These are phyloP conservation scores for Pestalotiopsis sp. DNA, from an alignment of 2,329 filamentous ascomycete species.

Conservation along the genomic window DNA sequence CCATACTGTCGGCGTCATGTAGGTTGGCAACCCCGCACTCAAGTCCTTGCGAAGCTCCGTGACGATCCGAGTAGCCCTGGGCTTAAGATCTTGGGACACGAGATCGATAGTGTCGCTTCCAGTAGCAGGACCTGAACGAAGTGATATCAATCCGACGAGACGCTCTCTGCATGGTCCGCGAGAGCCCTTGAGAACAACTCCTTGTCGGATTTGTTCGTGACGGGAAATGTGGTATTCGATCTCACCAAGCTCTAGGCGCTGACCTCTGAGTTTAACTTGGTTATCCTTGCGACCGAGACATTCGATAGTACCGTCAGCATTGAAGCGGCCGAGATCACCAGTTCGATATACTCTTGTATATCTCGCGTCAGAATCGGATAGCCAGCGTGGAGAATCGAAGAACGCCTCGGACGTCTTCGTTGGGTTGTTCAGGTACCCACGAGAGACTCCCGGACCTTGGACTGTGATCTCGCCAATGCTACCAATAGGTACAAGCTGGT, in stretches of 20 bases:
- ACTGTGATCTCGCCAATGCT: conserved; percentile 11
- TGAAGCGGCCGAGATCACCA: conserved; percentile 14
- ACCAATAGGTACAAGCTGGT: conserved; percentile 9
- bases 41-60: conserved; percentile 6
- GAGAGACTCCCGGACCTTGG: conserved; percentile 7
- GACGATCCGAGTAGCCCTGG: background rate
- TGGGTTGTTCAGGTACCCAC: conserved; percentile 8
- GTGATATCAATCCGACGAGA: conserved; percentile 6
- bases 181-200: conserved; percentile 2
- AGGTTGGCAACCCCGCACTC: background rate
- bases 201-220: conserved; percentile 3
- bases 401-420: conserved; percentile 3
- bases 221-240: conserved; percentile 14
- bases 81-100: background rate
- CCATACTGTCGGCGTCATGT: conserved; percentile 15
- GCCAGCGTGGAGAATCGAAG: conserved; percentile 8
- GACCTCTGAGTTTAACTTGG: conserved; percentile 15
- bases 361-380: background rate
- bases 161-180: conserved; percentile 8
- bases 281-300: conserved; percentile 14
- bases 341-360: conserved; percentile 12
- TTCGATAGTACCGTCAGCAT: conserved; percentile 11
- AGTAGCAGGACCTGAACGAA: background rate
- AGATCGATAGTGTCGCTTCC: background rate
- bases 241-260: conserved; percentile 15